Conservation (phyloP, 257 asterid species). For the Solanum chiquidenum region DNA sequence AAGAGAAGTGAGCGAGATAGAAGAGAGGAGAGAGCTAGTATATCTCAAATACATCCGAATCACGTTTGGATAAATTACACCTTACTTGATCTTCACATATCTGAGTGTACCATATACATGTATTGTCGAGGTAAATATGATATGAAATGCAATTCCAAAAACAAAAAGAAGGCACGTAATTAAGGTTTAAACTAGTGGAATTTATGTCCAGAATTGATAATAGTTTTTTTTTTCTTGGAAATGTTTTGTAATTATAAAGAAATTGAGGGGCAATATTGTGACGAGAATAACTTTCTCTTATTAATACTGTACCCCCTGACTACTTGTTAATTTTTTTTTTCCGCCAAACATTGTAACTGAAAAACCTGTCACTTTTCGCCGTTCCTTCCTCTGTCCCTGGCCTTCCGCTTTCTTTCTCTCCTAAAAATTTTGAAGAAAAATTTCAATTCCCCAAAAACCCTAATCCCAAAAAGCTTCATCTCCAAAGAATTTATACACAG, state of each 20-base stretch:
- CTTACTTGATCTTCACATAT: too few species aligned
- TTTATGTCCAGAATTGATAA: neutral
- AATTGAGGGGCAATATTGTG: neutral
- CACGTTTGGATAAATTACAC: too few species aligned
- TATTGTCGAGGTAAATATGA: too few species aligned
- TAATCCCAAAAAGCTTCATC: neutral
- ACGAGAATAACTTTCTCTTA: neutral
- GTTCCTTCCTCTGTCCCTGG: neutral
- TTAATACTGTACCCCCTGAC: neutral
- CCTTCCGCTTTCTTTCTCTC: neutral
- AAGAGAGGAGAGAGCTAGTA: neutral
- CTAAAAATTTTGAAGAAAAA: neutral
- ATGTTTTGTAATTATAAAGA: neutral
- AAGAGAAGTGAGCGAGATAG: too few species aligned
- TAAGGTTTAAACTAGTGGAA: neutral
- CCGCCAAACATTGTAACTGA: constrained; percentile 9
- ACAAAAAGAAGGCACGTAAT: neutral
- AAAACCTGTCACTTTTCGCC: constrained; percentile 22
- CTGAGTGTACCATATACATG: too few species aligned
- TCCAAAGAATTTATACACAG: neutral
- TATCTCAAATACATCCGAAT: too few species aligned
- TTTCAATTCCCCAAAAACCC: neutral
- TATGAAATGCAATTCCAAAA: too few species aligned
- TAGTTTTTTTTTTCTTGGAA: neutral
- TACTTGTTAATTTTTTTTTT: neutral